Conservation (phyloP, 768 basidiomycete genomes). For the Naganishia randhawae region DNA sequence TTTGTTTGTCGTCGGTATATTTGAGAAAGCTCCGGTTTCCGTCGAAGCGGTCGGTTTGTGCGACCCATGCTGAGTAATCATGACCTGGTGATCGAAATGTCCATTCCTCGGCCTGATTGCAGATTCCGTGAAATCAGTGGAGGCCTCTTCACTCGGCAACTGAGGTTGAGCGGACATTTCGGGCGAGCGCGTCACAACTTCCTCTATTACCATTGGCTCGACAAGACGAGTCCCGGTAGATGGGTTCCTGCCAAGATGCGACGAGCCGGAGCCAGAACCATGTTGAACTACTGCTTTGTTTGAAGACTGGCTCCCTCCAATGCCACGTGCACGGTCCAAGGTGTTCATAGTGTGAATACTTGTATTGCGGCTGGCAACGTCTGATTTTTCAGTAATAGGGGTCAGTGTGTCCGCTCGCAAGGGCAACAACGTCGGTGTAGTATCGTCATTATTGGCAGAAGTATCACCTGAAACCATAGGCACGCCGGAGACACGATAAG, state of each 20-base stretch:
- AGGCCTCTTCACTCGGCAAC: background rate
- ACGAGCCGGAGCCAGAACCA: constrained; percentile 22
- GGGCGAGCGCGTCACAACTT: constrained; percentile 1
- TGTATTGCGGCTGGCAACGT: constrained; percentile 42
- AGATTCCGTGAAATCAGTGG: background rate
- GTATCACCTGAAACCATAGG: background rate
- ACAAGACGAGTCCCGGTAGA: constrained; percentile 24
- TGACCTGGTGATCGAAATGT: background rate
- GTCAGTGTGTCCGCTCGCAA: constrained; percentile 52
- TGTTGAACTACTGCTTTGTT: constrained; percentile 2
- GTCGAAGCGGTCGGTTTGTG: background rate
- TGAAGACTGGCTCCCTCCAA: constrained; percentile 25
- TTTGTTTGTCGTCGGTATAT: background rate
- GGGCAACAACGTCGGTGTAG: constrained; percentile 5
- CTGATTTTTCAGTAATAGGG: constrained; percentile 63
- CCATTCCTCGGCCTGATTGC: background rate
- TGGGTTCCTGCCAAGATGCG: constrained; percentile 14
- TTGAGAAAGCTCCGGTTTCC: background rate
- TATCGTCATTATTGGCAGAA: background rate
- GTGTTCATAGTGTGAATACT: constrained; percentile 37
- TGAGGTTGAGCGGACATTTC: constrained; percentile 1
- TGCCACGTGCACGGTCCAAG: constrained; percentile 2
- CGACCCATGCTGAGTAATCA: background rate
- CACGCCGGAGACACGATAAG: background rate
- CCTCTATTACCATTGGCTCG: constrained; percentile 21